Conservation (phyloP, 371 early-diverging fungal species). For the Nematocida sp. region DNA sequence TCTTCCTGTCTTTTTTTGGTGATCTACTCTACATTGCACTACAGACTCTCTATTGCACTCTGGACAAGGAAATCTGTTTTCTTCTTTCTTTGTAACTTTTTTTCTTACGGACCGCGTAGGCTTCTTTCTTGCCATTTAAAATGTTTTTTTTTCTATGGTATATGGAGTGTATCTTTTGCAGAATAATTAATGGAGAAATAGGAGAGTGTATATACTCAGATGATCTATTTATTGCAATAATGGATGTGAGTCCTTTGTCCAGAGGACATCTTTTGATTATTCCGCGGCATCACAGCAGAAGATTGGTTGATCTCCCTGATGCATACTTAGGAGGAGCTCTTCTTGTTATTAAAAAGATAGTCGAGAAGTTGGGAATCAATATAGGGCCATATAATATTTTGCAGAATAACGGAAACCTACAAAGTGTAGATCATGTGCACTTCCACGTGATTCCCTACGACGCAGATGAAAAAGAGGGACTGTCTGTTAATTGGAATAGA, state of each 20-base stretch:
- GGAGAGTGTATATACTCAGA: constrained; percentile 56
- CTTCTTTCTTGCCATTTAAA: constrained; percentile 49
- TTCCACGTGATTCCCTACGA: constrained; percentile 65
- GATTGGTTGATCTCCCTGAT: constrained; percentile 51
- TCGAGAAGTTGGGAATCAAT: constrained; percentile 25
- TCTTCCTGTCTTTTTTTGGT: constrained; percentile 16
- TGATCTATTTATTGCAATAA: constrained; percentile 48
- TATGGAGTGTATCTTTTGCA: constrained; percentile 64
- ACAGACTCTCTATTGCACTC: constrained; percentile 48
- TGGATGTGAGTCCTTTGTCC: constrained; percentile 63
- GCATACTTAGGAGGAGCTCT: constrained; percentile 42
- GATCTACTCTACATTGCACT: constrained; percentile 38
- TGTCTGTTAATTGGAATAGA: constrained; percentile 33
- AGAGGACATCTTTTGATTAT: constrained; percentile 65
- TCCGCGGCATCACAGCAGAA: constrained; percentile 59
- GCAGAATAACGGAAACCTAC: constrained; percentile 65
- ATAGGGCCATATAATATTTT: constrained; percentile 64
- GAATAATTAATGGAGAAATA: constrained; percentile 38
- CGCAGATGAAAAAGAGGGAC: constrained; percentile 38
- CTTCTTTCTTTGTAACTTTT: background rate
- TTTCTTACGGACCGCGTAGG: constrained; percentile 16
- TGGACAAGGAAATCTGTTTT: constrained; percentile 41
- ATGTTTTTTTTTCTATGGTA: constrained; percentile 3
- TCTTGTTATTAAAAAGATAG: constrained; percentile 42
- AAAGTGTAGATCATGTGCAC: constrained; percentile 65